Base-by-base conservation (phyloP, 2,329 filamentous ascomycete genomes). In the Rutstroemia sp. region DNA sequence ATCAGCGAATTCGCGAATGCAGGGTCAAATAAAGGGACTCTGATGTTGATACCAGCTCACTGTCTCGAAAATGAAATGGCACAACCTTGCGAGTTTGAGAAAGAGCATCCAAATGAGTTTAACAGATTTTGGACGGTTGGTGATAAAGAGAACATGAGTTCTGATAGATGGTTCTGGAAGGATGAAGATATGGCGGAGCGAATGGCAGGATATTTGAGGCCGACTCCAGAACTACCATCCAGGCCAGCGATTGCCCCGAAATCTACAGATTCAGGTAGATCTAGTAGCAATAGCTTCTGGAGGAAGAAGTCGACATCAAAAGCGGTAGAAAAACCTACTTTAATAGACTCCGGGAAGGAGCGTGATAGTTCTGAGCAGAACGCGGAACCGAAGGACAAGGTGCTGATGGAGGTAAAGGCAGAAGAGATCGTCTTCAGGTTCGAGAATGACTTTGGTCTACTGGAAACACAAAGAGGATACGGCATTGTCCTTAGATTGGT, bases 381-480 rank as follows among this genome's bases (percentile, higher is more conserved):
- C 45, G 17, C 46, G 19, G 19, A 44, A 23, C 25, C 55, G 37
- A 57, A 48, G 27, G 62, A 64, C 42, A 58, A 54, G 21, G 63
- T 66, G 0, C 30, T 56, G 14, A 64, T 68, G 61, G 53, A 62
- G 38, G 63, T 69, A 2, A 57, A 57, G 39, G 64, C 61, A 2
- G 65, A 69, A 49, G 78, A 82, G 50, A 74, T 75, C 2, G 76
- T 82, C 3, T 81, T 84, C 68, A 79, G 82, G 57, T 89, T 85
- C 67, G 71, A 95, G 59, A 85, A 82, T 66, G 88, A 87, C 1
- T 74, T 89, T 44, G 88, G 85, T 5, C 83, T 95, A 27, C 65
- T 61, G 47, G 64, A 62, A 5, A 65, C 62, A 0, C 58, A 67
- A 41, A 64, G 55, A 8, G 67, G 66, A 1, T 68, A 59, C 57